Conservation (phyloP, 169 alveolate genomes). For the Plasmodium gaboni region DNA sequence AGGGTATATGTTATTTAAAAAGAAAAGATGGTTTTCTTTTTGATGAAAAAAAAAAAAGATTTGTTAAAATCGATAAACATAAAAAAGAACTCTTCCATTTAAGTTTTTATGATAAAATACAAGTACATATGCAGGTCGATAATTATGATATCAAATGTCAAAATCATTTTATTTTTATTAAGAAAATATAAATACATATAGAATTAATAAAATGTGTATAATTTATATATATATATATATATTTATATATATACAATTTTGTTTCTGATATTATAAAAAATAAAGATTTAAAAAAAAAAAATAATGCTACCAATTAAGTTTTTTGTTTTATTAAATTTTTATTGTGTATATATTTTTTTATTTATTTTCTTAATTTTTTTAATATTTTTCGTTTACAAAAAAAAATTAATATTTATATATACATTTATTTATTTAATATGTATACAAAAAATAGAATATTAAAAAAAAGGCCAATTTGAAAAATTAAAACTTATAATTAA, state of each 20-base stretch:
- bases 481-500: too few relatives aligned
- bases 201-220: too few relatives aligned
- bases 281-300: neutral
- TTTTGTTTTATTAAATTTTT: neutral
- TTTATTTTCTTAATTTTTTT: neutral
- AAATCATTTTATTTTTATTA: constrained; percentile 61
- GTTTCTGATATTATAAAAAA: neutral
- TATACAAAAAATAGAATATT: too few relatives aligned
- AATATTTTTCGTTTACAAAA: neutral
- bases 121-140: constrained; percentile 73
- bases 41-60: constrained; percentile 64
- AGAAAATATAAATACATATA: constrained; percentile 17
- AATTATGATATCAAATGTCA: constrained; percentile 58
- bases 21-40: constrained; percentile 62
- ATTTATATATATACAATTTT: constrained; percentile 1
- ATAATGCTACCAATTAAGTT: neutral
- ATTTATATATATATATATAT: neutral
- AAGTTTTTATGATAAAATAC: constrained; percentile 60
- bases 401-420: too few relatives aligned
- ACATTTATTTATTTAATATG: too few relatives aligned
- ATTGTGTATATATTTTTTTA: neutral
- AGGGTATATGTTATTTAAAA: constrained; percentile 67
- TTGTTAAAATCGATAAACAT: constrained; percentile 28
- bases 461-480: too few relatives aligned
- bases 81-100: constrained; percentile 26